A percentile compares a stretch with the other conserved stretches of the same genome.
Evolutionary conservation across 2,329 filamentous ascomycete species (phyloP).

Genomic region (Ophiognomonia clavigignenti-juglandacearum): DNA sequence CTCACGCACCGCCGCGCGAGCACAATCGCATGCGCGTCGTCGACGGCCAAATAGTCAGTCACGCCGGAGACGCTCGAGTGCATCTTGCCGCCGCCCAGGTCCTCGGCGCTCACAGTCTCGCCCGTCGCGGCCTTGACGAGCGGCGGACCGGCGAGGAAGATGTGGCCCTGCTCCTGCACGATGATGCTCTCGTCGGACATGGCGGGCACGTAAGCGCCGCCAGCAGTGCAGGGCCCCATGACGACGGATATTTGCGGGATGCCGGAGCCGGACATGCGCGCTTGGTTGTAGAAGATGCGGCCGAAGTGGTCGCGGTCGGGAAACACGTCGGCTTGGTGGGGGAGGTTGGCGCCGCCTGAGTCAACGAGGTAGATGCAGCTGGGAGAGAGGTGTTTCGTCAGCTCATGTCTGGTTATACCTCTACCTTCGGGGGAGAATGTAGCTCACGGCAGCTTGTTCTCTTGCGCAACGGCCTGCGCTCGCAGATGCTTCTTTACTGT

Average conservation of each 20-base stretch:
- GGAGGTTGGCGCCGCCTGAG: slow-evolving; percentile 90
- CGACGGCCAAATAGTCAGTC: slow-evolving; percentile 89
- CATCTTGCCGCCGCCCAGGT: slow-evolving; percentile 83
- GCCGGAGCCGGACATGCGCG: slow-evolving; percentile 80
- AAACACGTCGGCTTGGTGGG: slow-evolving; percentile 93
- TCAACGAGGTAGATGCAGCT: slow-evolving; percentile 94
- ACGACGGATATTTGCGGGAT: slow-evolving; percentile 94
- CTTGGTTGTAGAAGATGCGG: slow-evolving; percentile 97
- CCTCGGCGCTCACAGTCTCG: slow-evolving; percentile 84
- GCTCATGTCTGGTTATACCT: too few species aligned
- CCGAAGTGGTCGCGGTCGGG: slow-evolving; percentile 94
- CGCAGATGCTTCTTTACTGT: slow-evolving; percentile 97
- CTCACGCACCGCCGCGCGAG: slow-evolving; percentile 77
- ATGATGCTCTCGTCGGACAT: slow-evolving; percentile 99
- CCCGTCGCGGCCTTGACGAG: slow-evolving; percentile 95
- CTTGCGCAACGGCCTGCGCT: slow-evolving; percentile 83
- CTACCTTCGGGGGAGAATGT: neutral
- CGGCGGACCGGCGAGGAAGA: slow-evolving; percentile 91
- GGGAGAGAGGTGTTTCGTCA: neutral
- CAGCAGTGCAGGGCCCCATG: slow-evolving; percentile 95
- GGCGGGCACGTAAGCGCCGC: slow-evolving; percentile 90
- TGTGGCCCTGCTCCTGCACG: slow-evolving; percentile 90
- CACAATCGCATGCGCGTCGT: slow-evolving; percentile 86
- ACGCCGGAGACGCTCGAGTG: slow-evolving; percentile 90
- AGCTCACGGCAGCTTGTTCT: slow-evolving; percentile 69